Base-by-base conservation (phyloP, 164 flowering plant genomes). In the Pachysandra terminalis region DNA sequence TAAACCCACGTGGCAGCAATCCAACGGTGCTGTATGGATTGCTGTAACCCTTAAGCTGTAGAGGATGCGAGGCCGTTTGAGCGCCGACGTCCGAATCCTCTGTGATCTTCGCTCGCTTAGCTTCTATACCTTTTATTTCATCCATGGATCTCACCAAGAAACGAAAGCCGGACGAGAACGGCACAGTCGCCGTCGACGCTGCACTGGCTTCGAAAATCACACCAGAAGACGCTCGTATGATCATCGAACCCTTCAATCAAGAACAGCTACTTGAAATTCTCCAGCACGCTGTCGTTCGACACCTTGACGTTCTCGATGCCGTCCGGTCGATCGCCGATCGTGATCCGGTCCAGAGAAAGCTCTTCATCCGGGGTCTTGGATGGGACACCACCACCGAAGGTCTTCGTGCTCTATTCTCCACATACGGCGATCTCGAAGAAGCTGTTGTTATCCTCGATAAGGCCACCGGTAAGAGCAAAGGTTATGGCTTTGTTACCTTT, bases 361-460 rank as follows among this genome's bases (percentile, higher is more conserved):
- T 93, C 61, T 96, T 96, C 78, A 80, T 96, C 37, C 93, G 98
- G 19, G 99, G 98, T 32, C 91, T 96, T 13, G 98, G 97, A 0
- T 89, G 96, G 95, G 98, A 96, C 57, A 89, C 99, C 69, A 89
- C 90, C 59, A 79, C 91, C 19, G 99, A 96, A 0, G 77, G 77
- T 24, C 83, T 96, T n/a, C 86, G 87, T 16, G 9, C 71, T 8
- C 81, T 87, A 16, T 96, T 96, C 70, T 82, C 94, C 0, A 26
- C 74, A 7, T 91, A 80, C 63, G 99, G 99, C 0, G 95, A 88
- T 3, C 82, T 96, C 25, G 99, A 90, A 40, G 99, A 96, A 35
- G 98, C 96, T 3, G 80, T 88, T 4, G 99, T 88, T 0, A 91
- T 96, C 15, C 76, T 81, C 22, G 99, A 96, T 66, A 90, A 91